Evolutionary conservation across 768 basidiomycete genomes (phyloP), one percentile per base, ranked within the genome.

Genomic region (Suillus brevipes): DNA sequence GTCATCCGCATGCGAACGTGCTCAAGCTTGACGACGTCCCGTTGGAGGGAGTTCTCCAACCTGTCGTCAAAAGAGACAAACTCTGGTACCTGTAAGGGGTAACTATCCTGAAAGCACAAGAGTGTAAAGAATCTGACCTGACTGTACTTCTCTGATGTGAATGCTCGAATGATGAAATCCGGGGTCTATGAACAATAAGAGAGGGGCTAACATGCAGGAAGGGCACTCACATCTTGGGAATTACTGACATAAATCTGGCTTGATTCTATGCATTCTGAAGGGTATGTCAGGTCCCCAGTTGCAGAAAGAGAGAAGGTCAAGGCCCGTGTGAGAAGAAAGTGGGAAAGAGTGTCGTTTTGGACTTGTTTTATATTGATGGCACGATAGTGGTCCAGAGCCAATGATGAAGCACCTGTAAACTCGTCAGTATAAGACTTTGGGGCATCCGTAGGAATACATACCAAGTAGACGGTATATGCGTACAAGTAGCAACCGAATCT

Each of bases 301-400:
- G 90, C 81, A 52, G 91, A 88, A 45, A 90, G 78, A 3, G 92
- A 93, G 79, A 94, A 96, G 0, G 88, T 91, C 25, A 88, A 86
- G 13, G 89, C 85, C 25, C 94, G 85, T 23, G 91, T 87, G 49
- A 95, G 83, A 60, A 95, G 77, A 62, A 93, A 84, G 73, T 97
- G 92, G 2, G 92, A 93, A 9, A 97, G 81, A 1, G 95, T 97
- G 71, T 97, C 95, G 64, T 90, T 85, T 73, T 97, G 94, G 28
- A 96, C 84, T 70, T 93, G 90, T 74, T 95, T 95, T 66, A 92
- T 80, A 66, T 88, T 87, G 80, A 96, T 82, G 28, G 80, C 78
- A 36, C 87, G 87, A 73, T 94, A 96, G 71, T 95, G 93, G 62
- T 92, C 89, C 67, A 94, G 68, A 4, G 92, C 89, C 49, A 87